Conservation (phyloP, 164 flowering plant species). For the Hamamelis virginiana region DNA sequence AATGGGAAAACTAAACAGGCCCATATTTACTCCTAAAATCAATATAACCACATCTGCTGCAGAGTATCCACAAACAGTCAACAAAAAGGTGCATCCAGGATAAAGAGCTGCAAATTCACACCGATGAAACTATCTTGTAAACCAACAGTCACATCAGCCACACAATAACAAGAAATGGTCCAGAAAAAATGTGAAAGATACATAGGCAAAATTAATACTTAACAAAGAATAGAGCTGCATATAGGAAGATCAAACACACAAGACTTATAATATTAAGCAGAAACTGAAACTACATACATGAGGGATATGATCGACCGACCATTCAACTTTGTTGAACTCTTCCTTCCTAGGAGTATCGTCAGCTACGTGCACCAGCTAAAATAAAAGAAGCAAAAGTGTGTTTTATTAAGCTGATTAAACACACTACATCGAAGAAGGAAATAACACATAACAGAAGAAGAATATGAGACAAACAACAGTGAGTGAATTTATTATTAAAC, state of each 20-base stretch:
- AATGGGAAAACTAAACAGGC: too few relatives aligned
- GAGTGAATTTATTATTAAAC: background rate
- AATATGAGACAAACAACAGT: background rate
- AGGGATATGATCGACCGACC: conserved; percentile 72
- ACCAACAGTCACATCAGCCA: too few relatives aligned
- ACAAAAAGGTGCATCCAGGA: too few relatives aligned
- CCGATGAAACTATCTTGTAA: too few relatives aligned
- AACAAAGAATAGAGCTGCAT: background rate
- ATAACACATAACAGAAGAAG: background rate
- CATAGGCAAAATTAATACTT: too few relatives aligned
- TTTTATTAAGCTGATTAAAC: background rate
- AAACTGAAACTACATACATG: conserved; percentile 43
- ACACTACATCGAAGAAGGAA: background rate
- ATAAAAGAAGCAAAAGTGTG: conserved; percentile 14
- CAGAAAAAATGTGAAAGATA: too few relatives aligned
- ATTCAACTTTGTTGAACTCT: conserved; percentile 73
- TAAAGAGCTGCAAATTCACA: too few relatives aligned
- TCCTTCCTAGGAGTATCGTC: conserved; percentile 40
- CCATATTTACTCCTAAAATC: too few relatives aligned
- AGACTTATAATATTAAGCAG: background rate
- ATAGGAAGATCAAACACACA: background rate
- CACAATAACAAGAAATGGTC: too few relatives aligned
- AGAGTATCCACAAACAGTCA: too few relatives aligned
- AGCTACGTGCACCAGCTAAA: conserved; percentile 46
- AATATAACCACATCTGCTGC: too few relatives aligned